A percentile compares a stretch with the other conserved stretches of the same genome.
Conservation (phyloP, 805 yeast genomes). For the Jamesozyma spencerorum region DNA sequence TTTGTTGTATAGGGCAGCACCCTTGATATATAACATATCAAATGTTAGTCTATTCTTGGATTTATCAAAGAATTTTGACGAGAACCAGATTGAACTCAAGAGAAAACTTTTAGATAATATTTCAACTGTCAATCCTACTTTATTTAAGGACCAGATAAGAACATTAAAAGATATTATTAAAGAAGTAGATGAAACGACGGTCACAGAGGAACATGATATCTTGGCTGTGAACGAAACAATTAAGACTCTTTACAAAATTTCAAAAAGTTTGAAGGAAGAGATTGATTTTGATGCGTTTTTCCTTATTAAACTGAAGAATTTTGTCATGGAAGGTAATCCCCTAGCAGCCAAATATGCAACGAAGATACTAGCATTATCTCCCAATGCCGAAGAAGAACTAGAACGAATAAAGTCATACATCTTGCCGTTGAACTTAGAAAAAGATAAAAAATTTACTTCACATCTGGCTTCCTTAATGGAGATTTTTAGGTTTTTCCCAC, state of each 20-base stretch:
- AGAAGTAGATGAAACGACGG: conserved; percentile 9
- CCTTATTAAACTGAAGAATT: conserved; percentile 35
- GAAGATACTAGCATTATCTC: conserved; percentile 44
- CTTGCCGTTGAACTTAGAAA: conserved; percentile 42
- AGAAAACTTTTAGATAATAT: conserved; percentile 50
- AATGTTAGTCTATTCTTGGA: conserved; percentile 48
- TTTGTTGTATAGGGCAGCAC: conserved; percentile 52
- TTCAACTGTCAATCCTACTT: conserved; percentile 51
- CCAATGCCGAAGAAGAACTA: conserved; percentile 34
- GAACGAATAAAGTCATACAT: conserved; percentile 34
- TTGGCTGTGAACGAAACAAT: conserved; percentile 34
- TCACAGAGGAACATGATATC: conserved; percentile 11
- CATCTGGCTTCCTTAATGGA: conserved; percentile 55
- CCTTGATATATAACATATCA: conserved; percentile 54
- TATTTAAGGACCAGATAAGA: conserved; percentile 50
- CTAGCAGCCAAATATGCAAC: conserved; percentile 56
- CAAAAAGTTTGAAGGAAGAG: conserved; percentile 40
- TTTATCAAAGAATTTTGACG: conserved; percentile 20
- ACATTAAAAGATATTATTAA: conserved; percentile 37
- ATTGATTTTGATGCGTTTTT: conserved; percentile 37
- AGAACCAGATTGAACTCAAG: conserved; percentile 27
- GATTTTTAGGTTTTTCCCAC: conserved; percentile 41
- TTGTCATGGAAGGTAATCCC: conserved; percentile 47
- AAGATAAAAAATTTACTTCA: conserved; percentile 36
- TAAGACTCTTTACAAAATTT: conserved; percentile 52